These are phyloP conservation scores for Annulohypoxylon maeteangense DNA, from an alignment of 495 filamentous ascomycete species.

Conservation along the genomic window DNA sequence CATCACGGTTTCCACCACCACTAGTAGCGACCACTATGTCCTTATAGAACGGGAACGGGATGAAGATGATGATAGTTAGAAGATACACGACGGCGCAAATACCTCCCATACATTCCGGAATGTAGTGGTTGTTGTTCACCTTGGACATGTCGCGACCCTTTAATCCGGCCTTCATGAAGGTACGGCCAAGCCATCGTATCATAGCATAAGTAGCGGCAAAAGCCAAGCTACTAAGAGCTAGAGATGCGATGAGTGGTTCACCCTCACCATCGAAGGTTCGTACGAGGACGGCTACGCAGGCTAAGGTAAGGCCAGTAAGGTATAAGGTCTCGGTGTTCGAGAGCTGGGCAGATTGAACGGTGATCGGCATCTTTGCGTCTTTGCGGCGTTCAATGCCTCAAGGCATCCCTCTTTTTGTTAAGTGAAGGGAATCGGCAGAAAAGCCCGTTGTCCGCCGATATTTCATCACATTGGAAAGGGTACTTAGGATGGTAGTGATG, in stretches of 20 bases:
- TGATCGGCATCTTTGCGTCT: slow-evolving; percentile 56
- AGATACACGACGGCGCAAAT: slow-evolving; percentile 94
- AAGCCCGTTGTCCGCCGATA: slow-evolving; percentile 14
- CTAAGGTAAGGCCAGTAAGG: slow-evolving; percentile 73
- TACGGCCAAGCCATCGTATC: slow-evolving; percentile 93
- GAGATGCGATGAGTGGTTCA: slow-evolving; percentile 86
- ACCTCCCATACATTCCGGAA: slow-evolving; percentile 98
- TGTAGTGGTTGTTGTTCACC: slow-evolving; percentile 70
- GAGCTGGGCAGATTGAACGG: slow-evolving; percentile 58
- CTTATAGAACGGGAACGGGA: slow-evolving; percentile 97
- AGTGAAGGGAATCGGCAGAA: slow-evolving; percentile 21
- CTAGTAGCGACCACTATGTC: slow-evolving; percentile 97
- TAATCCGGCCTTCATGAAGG: slow-evolving; percentile 87
- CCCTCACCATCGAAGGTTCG: slow-evolving; percentile 86
- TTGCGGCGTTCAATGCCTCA: slow-evolving; percentile 15
- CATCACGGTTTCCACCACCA: slow-evolving; percentile 90
- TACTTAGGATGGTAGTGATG: slow-evolving; percentile 9
- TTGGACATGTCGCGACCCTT: slow-evolving; percentile 95
- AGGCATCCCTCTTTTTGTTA: slow-evolving; percentile 34
- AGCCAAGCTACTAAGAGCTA: slow-evolving; percentile 85
- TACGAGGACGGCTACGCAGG: slow-evolving; percentile 76
- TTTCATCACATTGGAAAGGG: slow-evolving; percentile 28
- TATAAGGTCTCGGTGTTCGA: slow-evolving; percentile 74
- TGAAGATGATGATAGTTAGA: slow-evolving; percentile 85
- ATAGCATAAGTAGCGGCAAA: slow-evolving; percentile 83